Base-by-base conservation (phyloP, 345 rosid species). In the Combretum micranthum region DNA sequence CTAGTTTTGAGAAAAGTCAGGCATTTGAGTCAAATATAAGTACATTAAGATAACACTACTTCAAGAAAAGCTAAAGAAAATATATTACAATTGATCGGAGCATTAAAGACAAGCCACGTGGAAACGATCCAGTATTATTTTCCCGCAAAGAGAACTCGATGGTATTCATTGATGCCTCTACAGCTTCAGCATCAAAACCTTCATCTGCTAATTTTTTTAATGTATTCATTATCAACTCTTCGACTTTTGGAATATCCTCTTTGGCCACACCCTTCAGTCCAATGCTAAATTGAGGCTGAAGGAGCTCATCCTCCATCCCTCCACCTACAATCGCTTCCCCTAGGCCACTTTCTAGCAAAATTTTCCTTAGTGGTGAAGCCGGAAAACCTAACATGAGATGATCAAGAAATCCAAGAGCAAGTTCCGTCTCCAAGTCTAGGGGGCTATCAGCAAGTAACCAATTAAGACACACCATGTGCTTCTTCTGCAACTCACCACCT, bases 121-220 rank as follows among this genome's bases (percentile, higher is more conserved):
- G 99, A 72, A 86, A 93, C 62, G 99, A 93, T 46, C 97, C 97
- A 11, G 96, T 93, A 57, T 93, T 89, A 71, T 93, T 93, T 69
- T 93, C 99, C 71, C 99, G 75, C 15, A 93, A 90, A 74, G 97
- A 86, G 72, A 93, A 86, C 72, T 93, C 99, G 63, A 89, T 89
- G 20, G 97, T 93, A 71, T 93, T 93, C 97, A 93, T 88, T 59
- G 97, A 93, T 75, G 97, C 99, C 78, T 93, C 99, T 64, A 93
- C 80, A 67, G 97, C 96, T 55, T 85, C 87, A 19, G 64, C 59
- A 45, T 93, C 97, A 79, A 93, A 89, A 63, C 99, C 97, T 74
- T 93, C 94, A 42, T 83, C 94, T 47, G 81, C 80, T 75, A 89
- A 74, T 66, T 82, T 86, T 70, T 64, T 71, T 56, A 89, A 84